Conservation (phyloP, 305 asterid species). For the Rubia tinctorum region DNA sequence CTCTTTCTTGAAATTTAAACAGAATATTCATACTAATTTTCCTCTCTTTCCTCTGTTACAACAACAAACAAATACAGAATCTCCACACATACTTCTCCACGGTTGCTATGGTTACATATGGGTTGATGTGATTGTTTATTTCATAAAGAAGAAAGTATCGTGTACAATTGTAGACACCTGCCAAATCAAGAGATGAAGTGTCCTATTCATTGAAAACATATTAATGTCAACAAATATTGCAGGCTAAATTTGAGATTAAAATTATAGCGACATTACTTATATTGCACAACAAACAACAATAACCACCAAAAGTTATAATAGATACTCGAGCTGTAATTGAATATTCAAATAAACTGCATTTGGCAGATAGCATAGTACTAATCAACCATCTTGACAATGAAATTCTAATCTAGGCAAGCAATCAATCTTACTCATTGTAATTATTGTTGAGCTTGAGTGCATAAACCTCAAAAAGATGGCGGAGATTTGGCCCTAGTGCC, state of each 20-base stretch:
- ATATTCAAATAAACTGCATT: neutral
- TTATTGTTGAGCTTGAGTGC: conserved; percentile 74
- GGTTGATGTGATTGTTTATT: neutral
- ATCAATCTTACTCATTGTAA: conserved; percentile 62
- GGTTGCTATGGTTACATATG: no score
- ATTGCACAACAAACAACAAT: neutral
- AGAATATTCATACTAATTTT: no score
- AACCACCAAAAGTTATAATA: neutral
- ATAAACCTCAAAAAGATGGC: conserved; percentile 89
- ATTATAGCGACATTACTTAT: neutral
- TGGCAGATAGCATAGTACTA: neutral
- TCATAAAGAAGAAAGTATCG: neutral
- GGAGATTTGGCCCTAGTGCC: conserved; percentile 71
- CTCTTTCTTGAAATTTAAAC: no score
- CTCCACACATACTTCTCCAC: no score
- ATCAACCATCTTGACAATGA: conserved; percentile 8
- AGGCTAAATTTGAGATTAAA: neutral
- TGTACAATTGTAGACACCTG: neutral
- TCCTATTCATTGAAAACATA: neutral
- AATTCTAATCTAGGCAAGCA: conserved; percentile 8
- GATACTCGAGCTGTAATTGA: neutral
- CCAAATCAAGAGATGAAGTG: neutral
- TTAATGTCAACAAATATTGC: neutral
- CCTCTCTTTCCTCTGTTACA: no score
- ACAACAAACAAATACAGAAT: no score